These are phyloP conservation scores for Climacium dendroides DNA, from an alignment of 225 moss, liverwort and hornwort species.

Conservation along the genomic window DNA sequence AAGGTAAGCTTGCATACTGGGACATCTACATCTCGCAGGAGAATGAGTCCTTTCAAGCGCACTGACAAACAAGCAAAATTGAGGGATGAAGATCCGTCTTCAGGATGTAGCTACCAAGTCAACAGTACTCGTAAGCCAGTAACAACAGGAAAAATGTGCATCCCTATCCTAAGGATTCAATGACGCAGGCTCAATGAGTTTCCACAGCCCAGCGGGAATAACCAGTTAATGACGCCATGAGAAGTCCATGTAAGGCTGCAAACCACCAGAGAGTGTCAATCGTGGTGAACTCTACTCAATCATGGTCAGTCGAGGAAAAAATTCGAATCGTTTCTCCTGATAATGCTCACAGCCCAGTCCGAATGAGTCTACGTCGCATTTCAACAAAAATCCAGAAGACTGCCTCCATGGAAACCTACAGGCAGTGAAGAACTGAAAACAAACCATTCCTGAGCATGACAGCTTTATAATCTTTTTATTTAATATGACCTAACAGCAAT, in stretches of 20 bases:
- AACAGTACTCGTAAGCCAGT: not conserved
- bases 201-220: not conserved
- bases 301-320: not conserved
- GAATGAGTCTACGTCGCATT: not conserved
- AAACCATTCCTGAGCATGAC: not conserved
- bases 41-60: not conserved
- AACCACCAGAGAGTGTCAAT: slow-evolving; percentile 12
- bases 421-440: not conserved
- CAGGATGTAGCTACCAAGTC: not conserved
- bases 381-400: not conserved
- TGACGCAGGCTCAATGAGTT: not conserved
- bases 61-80: not conserved
- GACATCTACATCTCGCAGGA: not conserved
- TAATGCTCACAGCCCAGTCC: not conserved
- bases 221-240: not conserved
- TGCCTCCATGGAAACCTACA: not conserved
- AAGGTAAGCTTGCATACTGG: not conserved
- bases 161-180: not conserved
- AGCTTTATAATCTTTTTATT: not conserved
- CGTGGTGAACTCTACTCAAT: not conserved
- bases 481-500: not conserved
- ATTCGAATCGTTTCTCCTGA: not conserved
- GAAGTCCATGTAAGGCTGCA: slow-evolving; percentile 22
- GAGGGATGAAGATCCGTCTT: not conserved
- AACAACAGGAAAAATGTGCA: not conserved